A percentile compares a stretch with the other conserved stretches of the same genome.
Conservation (phyloP, 2,329 filamentous ascomycete genomes). For the Dactylellina drechsleri region DNA sequence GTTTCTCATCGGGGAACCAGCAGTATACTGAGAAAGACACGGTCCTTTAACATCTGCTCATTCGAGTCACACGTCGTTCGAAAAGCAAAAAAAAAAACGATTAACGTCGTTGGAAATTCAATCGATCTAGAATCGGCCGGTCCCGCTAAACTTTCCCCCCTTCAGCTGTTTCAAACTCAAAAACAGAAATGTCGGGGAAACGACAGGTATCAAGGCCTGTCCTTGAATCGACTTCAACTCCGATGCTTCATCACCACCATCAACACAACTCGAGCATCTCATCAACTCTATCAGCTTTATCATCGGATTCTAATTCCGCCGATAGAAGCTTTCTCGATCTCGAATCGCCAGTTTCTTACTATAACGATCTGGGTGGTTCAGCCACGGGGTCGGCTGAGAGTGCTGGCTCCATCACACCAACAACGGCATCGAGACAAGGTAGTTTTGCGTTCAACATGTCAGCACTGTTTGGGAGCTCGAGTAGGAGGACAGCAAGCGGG, state of each 20-base stretch:
- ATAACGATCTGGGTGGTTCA: conserved; percentile 12
- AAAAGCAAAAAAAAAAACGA: no score
- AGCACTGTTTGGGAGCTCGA: conserved; percentile 35
- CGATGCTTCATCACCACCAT: conserved; percentile 23
- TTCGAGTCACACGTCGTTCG: no score
- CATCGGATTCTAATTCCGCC: conserved; percentile 9
- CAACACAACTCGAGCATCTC: conserved; percentile 32
- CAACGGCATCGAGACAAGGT: conserved; percentile 20
- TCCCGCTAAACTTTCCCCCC: conserved; percentile 1
- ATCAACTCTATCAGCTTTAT: conserved; percentile 29
- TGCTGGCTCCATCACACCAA: conserved; percentile 32
- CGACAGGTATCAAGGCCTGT: conserved; percentile 39
- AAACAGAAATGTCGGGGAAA: conserved; percentile 30
- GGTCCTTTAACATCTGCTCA: no score
- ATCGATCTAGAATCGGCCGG: conserved; percentile 7
- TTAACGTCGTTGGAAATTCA: neutral
- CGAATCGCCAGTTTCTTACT: conserved; percentile 32
- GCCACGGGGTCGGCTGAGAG: conserved; percentile 9
- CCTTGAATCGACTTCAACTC: conserved; percentile 39
- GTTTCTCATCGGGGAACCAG: conserved; percentile 2
- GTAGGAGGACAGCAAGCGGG: conserved; percentile 15
- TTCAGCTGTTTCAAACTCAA: conserved; percentile 9
- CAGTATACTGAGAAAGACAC: neutral
- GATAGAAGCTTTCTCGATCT: conserved; percentile 32
- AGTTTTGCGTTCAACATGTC: conserved; percentile 50